Percentiles rank a stretch among this genome's conserved stretches.
Conservation (phyloP, 805 yeast genomes). For the Saturnispora galanensis region DNA sequence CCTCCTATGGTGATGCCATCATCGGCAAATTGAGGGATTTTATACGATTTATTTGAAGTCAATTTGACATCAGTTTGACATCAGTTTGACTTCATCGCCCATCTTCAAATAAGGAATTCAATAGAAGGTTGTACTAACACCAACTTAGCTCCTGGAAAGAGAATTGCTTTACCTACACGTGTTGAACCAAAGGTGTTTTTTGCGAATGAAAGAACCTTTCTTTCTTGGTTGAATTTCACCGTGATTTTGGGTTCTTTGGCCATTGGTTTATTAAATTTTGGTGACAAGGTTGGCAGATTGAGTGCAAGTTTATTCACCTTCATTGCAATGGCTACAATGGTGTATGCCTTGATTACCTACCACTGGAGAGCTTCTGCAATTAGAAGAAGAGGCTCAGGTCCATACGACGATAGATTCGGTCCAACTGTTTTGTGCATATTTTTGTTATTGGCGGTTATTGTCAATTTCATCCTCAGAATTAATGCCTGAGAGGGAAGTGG, state of each 20-base stretch:
- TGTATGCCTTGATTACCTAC: slow-evolving; percentile 87
- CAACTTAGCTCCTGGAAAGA: slow-evolving; percentile 43
- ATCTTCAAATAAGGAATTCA: no score
- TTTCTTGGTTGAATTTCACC: slow-evolving; percentile 98
- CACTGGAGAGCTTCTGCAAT: slow-evolving; percentile 99
- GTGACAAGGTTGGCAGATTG: slow-evolving; percentile 86
- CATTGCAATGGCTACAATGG: slow-evolving; percentile 97
- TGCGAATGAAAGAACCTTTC: slow-evolving; percentile 96
- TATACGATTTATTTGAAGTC: no score
- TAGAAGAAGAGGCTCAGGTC: slow-evolving; percentile 95
- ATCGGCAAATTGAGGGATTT: no score
- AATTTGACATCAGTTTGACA: no score
- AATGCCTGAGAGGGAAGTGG: slow-evolving; percentile 33
- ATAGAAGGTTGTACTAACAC: no score
- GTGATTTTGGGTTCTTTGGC: slow-evolving; percentile 95
- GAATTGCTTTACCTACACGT: slow-evolving; percentile 95
- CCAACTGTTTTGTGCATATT: slow-evolving; percentile 96
- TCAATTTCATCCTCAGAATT: slow-evolving; percentile 81
- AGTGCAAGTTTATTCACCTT: slow-evolving; percentile 91
- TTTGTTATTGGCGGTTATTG: slow-evolving; percentile 83
- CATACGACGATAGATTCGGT: slow-evolving; percentile 98
- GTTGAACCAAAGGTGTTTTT: slow-evolving; percentile 98
- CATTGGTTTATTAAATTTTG: slow-evolving; percentile 90
- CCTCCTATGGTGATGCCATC: no score
- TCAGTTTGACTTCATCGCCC: no score